Evolutionary conservation across 225 moss, liverwort and hornwort species (phyloP), one percentile per base, ranked within the genome.

Genomic region (Ulota crispa): DNA sequence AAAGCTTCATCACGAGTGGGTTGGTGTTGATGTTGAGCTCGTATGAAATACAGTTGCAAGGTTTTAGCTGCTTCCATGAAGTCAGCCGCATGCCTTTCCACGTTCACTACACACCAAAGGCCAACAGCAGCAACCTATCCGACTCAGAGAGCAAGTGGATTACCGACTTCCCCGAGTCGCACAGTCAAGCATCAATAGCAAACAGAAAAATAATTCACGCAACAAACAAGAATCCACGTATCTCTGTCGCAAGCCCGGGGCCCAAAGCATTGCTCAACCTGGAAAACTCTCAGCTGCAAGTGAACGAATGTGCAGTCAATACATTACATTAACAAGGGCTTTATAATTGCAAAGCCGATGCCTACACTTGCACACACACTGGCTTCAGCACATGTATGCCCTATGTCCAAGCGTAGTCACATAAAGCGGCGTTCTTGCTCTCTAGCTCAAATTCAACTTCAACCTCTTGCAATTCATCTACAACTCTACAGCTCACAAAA

Each of bases 21-120:
- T 77, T 91, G 90, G 77, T 88, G 88, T 80, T 92, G 92, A 85
- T 95, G 91, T 50, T 93, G 94, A 6, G 87, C 83, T 83, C 86
- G 92, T 30, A 95, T 90, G 55, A 99, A 94, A 80, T 92, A 92
- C 50, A 94, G 84, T 54, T 95, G 94, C 82, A 99, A 87, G 18
- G 86, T 93, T 76, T 95, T 95, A 5, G 94, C 93, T 30, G 95
- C 87, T 70, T 99, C 94, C 95, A 94, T 95, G 82, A 99, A 99
- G 68, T 95, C 95, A 80, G 89, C 85, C 57, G 93, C 86, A 81
- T 93, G 91, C 79, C 92, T 89, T 69, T 99, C 98, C 80, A 99
- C 95, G 45, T 95, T 93, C 69, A 92, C 96, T 94, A 88, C 77
- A 83, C 82, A 86, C 20, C 20, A 81, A 9, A 79, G 31, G 20